Base-by-base conservation (phyloP, 768 basidiomycete species). In the Russula vinacea region DNA sequence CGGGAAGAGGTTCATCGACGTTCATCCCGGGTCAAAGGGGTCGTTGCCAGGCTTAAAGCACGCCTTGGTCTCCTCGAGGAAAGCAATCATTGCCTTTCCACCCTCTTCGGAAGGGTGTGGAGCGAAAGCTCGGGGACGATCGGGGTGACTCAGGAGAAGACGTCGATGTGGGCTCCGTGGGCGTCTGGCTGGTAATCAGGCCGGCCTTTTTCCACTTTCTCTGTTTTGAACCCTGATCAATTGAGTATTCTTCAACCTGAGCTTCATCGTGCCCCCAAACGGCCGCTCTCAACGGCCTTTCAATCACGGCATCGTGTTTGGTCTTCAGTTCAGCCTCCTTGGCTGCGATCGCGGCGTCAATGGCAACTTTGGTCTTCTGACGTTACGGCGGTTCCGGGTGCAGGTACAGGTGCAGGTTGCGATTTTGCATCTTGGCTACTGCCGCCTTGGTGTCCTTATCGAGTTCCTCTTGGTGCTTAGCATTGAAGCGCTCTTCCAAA, bases 161-260 rank as follows among this genome's bases (percentile, higher is more conserved):
- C 8, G 54, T 40, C 4, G 54, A 44, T 9, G 42, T 11, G 16
- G 60, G 29, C 16, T 57, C 47, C 11, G 2, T 44, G 33, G 52
- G 7, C n/a, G 60, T 26, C 5, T 45, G 35, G 10, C 51, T 10
- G 8, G 73, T 81, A 47, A 84, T 47, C 2, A 80, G 49, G 3
- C 85, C 84, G 0, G 77, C 74, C 53, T 80, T 80, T 67, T 79
- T 79, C 81, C 81, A 83, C 63, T 81, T 89, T 91, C 76, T 62
- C 79, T 81, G 62, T 75, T 76, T 70, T 89, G 84, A 13, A 83
- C 77, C 56, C 78, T 81, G 35, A 84, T 78, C n/a, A 91, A 76
- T 67, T 88, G 88, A 1, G 77, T 76, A 67, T 92, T 89, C 75
- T 90, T 91, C 49, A 92, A 68, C 72, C 87, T 89, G 40, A 75